These are phyloP conservation scores for Jamesozyma spencerorum DNA, from an alignment of 805 yeast genomes.

Conservation along the genomic window DNA sequence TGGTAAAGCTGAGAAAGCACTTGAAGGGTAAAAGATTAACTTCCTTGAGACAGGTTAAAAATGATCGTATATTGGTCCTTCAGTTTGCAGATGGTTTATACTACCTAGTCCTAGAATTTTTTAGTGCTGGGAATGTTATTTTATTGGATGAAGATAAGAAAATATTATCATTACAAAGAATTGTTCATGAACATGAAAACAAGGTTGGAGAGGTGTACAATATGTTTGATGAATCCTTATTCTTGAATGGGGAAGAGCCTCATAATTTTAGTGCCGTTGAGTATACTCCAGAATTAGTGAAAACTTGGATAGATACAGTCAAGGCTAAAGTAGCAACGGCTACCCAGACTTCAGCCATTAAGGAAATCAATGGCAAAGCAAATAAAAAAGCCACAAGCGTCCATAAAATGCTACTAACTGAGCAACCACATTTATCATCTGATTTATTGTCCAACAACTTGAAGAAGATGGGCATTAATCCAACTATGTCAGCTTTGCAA, in stretches of 20 bases:
- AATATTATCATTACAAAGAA: constrained; percentile 66
- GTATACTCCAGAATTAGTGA: constrained; percentile 11
- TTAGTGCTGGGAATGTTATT: constrained; percentile 88
- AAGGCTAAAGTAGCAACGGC: constrained; percentile 5
- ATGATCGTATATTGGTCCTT: constrained; percentile 75
- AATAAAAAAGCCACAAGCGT: constrained; percentile 47
- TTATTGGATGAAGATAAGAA: constrained; percentile 59
- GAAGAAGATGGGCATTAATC: constrained; percentile 37
- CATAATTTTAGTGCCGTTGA: constrained; percentile 2
- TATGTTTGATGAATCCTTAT: constrained; percentile 47
- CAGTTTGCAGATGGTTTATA: constrained; percentile 75
- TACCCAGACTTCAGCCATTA: constrained; percentile 5
- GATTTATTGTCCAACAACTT: constrained; percentile 63
- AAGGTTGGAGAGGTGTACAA: constrained; percentile 65
- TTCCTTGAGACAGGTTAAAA: constrained; percentile 59
- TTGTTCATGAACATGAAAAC: constrained; percentile 65
- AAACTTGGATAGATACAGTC: constrained; percentile 25
- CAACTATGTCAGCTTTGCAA: constrained; percentile 33
- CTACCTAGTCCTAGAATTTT: constrained; percentile 79
- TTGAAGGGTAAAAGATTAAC: constrained; percentile 60
- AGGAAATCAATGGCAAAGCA: constrained; percentile 18
- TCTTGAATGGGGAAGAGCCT: constrained; percentile 20
- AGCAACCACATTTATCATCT: constrained; percentile 66
- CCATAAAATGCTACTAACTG: constrained; percentile 59
- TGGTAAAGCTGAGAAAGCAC: constrained; percentile 38